These are phyloP conservation scores for Taiozyma sp. DNA, from an alignment of 1,139 yeast species.

Conservation along the genomic window DNA sequence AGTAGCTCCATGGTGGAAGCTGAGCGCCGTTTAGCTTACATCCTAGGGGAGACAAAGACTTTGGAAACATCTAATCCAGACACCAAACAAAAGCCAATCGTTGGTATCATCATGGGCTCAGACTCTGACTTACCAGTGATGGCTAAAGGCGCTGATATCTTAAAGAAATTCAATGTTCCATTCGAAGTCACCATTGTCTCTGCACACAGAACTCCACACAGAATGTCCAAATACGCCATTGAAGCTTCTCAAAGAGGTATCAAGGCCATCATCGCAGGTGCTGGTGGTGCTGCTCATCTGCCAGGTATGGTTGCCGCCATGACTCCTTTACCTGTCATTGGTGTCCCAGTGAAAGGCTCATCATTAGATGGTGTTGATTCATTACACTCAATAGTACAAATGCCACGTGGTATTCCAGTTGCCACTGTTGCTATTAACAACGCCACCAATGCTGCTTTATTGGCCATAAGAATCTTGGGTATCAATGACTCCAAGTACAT, in stretches of 20 bases:
- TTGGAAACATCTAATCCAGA: constrained; percentile 2
- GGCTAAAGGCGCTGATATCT: constrained; percentile 85
- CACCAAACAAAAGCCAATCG: constrained; percentile 47
- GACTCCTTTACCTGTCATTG: constrained; percentile 95
- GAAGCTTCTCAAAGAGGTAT: constrained; percentile 85
- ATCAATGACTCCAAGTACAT: constrained; percentile 61
- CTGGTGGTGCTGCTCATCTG: constrained; percentile 99
- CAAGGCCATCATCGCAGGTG: constrained; percentile 94
- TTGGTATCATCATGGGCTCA: constrained; percentile 96
- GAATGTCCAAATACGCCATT: constrained; percentile 87
- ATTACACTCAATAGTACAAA: constrained; percentile 92
- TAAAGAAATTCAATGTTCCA: constrained; percentile 81
- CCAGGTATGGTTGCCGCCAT: constrained; percentile 99
- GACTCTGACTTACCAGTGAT: constrained; percentile 96
- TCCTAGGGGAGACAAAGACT: constrained; percentile 38
- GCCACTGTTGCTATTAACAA: constrained; percentile 98
- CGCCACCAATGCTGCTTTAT: constrained; percentile 90
- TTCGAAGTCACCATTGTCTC: constrained; percentile 96
- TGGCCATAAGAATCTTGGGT: constrained; percentile 86
- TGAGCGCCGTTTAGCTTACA: constrained; percentile 60
- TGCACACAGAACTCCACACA: constrained; percentile 95
- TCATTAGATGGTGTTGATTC: constrained; percentile 95
- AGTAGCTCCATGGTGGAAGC: constrained; percentile 82
- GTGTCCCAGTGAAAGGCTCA: constrained; percentile 97
- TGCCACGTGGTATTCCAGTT: constrained; percentile 99